phyloP scores from a whole-genome alignment of 495 filamentous ascomycete species.

The Neurospora tetraspora region DNA sequence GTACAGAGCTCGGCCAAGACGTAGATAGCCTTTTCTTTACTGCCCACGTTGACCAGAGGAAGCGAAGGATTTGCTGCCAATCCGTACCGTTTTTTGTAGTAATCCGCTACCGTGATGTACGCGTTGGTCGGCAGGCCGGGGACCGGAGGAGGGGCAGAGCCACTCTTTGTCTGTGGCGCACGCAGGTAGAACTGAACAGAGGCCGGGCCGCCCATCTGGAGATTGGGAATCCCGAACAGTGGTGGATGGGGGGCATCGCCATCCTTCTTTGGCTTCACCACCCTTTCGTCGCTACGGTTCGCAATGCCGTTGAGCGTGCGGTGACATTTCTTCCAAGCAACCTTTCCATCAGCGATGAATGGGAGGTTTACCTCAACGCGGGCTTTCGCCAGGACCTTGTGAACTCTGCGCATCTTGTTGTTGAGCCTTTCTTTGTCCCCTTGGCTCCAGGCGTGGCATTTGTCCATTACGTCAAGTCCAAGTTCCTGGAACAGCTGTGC shows the following conservation, averaged over 20 bases:
- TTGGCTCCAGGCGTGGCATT: neutral
- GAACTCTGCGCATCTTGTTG: slow-evolving; percentile 8
- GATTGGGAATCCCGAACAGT: neutral
- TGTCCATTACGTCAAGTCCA: slow-evolving; percentile 2
- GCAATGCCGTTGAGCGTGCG: slow-evolving; percentile 43
- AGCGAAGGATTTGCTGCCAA: slow-evolving; percentile 19
- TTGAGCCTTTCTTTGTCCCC: neutral
- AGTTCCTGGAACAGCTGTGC: slow-evolving; percentile 11
- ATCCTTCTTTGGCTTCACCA: neutral
- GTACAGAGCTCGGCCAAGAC: slow-evolving; percentile 56
- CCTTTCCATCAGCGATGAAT: neutral
- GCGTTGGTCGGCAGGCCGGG: slow-evolving; percentile 6
- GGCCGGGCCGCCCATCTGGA: neutral
- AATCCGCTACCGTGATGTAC: slow-evolving; percentile 23
- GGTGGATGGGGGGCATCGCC: neutral
- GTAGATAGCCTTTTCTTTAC: slow-evolving; percentile 45
- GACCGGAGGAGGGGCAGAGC: neutral
- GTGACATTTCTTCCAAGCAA: slow-evolving; percentile 7
- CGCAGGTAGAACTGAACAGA: slow-evolving; percentile 14
- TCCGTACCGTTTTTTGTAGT: slow-evolving; percentile 16
- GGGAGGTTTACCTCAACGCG: slow-evolving; percentile 33
- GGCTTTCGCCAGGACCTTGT: slow-evolving; percentile 37
- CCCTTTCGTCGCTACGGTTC: slow-evolving; percentile 2
- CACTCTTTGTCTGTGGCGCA: neutral
- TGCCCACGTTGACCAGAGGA: slow-evolving; percentile 67